Percentiles rank a stretch among this genome's conserved stretches.
These are phyloP conservation scores for Mycosphaerelloides madeirae DNA, from an alignment of 2,329 filamentous ascomycete genomes.

Conservation along the genomic window DNA sequence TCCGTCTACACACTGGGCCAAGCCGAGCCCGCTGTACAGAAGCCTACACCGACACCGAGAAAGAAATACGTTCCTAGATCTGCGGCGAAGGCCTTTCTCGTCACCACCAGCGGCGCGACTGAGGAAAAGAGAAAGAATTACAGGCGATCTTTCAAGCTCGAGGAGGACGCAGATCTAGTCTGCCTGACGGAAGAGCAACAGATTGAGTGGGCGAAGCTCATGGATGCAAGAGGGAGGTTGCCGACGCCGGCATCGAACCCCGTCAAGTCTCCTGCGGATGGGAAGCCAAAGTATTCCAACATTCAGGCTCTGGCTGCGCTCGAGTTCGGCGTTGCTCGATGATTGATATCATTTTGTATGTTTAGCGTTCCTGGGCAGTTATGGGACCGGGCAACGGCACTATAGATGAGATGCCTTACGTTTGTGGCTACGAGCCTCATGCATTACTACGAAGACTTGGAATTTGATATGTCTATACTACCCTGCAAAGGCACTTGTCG, in stretches of 20 bases:
- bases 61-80: slow-evolving; percentile 21
- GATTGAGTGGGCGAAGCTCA: slow-evolving; percentile 26
- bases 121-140: slow-evolving; percentile 17
- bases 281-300: slow-evolving; percentile 17
- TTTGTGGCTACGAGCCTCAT: too few species aligned
- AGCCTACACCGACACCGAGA: slow-evolving; percentile 5
- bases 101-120: slow-evolving; percentile 20
- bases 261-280: slow-evolving; percentile 2
- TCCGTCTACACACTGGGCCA: neutral
- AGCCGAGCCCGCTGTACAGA: too few species aligned
- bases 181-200: slow-evolving; percentile 27
- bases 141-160: slow-evolving; percentile 17
- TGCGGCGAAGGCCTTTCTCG: slow-evolving; percentile 24
- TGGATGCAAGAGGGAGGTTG: slow-evolving; percentile 10
- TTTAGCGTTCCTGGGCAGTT: too few species aligned
- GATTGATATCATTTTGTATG: too few species aligned
- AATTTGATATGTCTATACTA: too few species aligned
- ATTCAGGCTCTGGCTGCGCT: slow-evolving; percentile 25
- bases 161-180: slow-evolving; percentile 20
- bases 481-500: too few species aligned
- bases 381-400: too few species aligned
- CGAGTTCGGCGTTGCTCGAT: slow-evolving; percentile 18
- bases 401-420: too few species aligned
- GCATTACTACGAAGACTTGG: too few species aligned
- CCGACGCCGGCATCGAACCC: slow-evolving; percentile 10